Evolutionary conservation across 768 basidiomycete genomes (phyloP).

Genomic region (Lentinus brumalis): DNA sequence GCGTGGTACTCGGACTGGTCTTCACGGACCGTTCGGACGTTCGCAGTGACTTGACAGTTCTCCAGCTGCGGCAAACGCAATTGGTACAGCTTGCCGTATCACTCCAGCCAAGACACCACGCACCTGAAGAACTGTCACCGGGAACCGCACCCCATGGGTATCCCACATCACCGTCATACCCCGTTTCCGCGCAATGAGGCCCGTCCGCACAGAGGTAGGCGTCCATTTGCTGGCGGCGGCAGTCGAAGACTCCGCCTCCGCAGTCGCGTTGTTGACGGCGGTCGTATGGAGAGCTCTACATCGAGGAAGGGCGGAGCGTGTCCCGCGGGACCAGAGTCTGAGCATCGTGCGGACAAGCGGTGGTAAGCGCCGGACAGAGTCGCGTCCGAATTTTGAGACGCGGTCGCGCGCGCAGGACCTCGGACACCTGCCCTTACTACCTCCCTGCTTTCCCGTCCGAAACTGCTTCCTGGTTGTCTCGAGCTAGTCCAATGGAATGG

Average conservation of each 20-base stretch:
- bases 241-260: conserved; percentile 33
- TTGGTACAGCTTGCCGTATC: background rate
- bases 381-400: conserved; percentile 22
- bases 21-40: conserved; percentile 62
- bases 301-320: conserved; percentile 37
- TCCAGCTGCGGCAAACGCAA: conserved; percentile 55
- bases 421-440: conserved; percentile 11
- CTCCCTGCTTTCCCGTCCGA: background rate
- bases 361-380: conserved; percentile 6
- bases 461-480: background rate
- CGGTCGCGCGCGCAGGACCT: conserved; percentile 11
- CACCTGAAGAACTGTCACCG: conserved; percentile 95
- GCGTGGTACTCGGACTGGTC: conserved; percentile 81
- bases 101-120: background rate
- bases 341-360: conserved; percentile 43
- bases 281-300: conserved; percentile 50
- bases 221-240: conserved; percentile 67
- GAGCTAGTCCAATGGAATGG: conserved; percentile 65
- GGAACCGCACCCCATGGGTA: conserved; percentile 81
- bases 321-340: conserved; percentile 50
- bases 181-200: conserved; percentile 90
- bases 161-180: conserved; percentile 97
- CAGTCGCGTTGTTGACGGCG: conserved; percentile 32
- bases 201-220: conserved; percentile 83
- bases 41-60: conserved; percentile 87